phyloP scores from a whole-genome alignment of 2,329 filamentous ascomycete genomes.

The Lecanoromycetidae sp. region DNA sequence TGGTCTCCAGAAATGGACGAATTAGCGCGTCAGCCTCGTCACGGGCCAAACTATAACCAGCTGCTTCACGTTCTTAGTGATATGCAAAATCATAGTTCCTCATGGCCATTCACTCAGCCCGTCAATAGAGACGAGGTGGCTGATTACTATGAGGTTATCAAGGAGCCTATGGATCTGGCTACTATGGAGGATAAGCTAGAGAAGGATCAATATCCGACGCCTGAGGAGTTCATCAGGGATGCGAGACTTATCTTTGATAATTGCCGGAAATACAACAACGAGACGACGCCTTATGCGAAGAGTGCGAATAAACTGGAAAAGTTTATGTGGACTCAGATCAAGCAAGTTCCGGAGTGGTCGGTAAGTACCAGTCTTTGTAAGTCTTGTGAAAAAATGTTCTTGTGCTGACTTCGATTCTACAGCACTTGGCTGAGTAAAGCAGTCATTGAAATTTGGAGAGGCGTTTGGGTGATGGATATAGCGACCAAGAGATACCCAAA shows the following conservation, averaged over 20 bases:
- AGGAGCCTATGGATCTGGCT: slow-evolving; percentile 88
- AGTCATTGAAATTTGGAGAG: background rate
- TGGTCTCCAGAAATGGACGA: slow-evolving; percentile 99
- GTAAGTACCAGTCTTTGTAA: slow-evolving; percentile 27
- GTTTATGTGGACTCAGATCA: slow-evolving; percentile 89
- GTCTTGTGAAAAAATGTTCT: background rate
- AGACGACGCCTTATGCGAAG: slow-evolving; percentile 89
- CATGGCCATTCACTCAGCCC: slow-evolving; percentile 89
- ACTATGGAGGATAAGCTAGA: slow-evolving; percentile 96
- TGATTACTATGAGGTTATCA: slow-evolving; percentile 99
- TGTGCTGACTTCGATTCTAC: background rate
- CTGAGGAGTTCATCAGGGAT: slow-evolving; percentile 86
- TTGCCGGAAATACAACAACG: slow-evolving; percentile 91
- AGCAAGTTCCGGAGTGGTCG: slow-evolving; percentile 87
- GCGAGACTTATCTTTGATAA: slow-evolving; percentile 86
- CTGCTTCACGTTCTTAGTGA: slow-evolving; percentile 87
- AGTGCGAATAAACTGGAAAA: slow-evolving; percentile 86
- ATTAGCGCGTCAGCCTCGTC: slow-evolving; percentile 81
- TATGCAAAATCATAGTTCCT: slow-evolving; percentile 81
- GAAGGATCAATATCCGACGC: slow-evolving; percentile 78
- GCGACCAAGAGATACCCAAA: background rate
- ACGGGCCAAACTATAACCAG: slow-evolving; percentile 92
- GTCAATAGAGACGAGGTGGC: slow-evolving; percentile 92
- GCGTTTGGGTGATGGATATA: background rate
- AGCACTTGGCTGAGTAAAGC: slow-evolving; percentile 14